Base-by-base conservation (phyloP, 306 rosid species). In the Luffa acutangula region DNA sequence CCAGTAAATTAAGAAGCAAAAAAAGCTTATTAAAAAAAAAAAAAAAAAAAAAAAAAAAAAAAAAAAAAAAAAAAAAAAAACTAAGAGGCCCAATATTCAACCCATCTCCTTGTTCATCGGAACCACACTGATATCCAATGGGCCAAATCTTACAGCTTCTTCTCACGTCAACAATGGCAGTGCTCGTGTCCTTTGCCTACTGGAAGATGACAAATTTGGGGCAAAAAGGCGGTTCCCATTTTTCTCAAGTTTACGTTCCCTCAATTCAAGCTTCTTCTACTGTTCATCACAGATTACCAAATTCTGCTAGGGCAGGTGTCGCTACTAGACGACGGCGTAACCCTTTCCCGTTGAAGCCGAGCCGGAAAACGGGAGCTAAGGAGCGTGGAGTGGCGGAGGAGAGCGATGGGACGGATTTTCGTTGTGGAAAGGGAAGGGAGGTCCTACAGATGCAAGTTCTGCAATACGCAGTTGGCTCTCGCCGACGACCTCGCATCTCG, bases 391-490 rank as follows among this genome's bases (percentile, higher is more conserved):
- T 18, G 51, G 52, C 33, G 20, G 70, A 53, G 52, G 56, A 33
- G 5, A 42, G 20, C 81, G 71, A 92, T 92, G 96, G 98, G 93
- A 80, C 90, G 94, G 85, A 70, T 92, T 57, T 92, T 92, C 73
- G 94, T 83, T 81, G 90, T 92, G 84, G 98, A 94, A 84, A 85
- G 85, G 51, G 98, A 94, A 52, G 98, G 96, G 25, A 88, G 96
- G 87, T 90, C 88, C 8, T 92, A 92, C 39, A 89, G 96, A 87
- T 94, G 98, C 93, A 90, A 89, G 80, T 94, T 88, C 90, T 94
- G 98, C 84, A 89, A 83, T 57, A 94, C 96, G 85, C 97, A 87
- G 83, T 84, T 94, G 83, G 94, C 96, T 51, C 93, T 89, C 18
- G 89, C 79, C 5, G 89, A 89, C 64, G 96, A 92, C 82, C 88